Conservation (phyloP, 495 filamentous ascomycete genomes). For the Podospora comata region DNA sequence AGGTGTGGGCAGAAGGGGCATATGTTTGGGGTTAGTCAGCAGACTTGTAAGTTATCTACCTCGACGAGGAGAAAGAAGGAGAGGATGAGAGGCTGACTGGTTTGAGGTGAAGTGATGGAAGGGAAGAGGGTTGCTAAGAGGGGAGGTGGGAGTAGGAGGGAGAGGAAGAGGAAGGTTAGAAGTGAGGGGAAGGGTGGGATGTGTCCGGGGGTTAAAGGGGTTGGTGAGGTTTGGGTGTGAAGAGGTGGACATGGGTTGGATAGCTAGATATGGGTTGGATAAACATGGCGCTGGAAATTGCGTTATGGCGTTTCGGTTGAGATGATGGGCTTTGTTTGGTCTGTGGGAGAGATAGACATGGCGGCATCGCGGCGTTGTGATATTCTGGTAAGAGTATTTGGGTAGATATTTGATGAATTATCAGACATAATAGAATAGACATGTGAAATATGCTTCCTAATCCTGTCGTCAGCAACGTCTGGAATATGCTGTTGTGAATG, state of each 20-base stretch:
- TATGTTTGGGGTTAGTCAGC: constrained; percentile 10
- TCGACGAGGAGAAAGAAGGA: neutral
- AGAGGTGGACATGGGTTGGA: neutral
- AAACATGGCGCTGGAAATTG: neutral
- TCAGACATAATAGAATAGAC: neutral
- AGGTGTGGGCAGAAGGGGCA: constrained; percentile 12
- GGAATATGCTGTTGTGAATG: neutral
- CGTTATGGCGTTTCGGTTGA: neutral
- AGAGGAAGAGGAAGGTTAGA: constrained; percentile 1
- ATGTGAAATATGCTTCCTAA: neutral
- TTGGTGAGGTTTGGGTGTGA: neutral
- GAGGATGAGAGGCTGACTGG: neutral
- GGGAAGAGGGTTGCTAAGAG: neutral
- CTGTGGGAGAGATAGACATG: neutral
- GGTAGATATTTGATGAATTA: constrained; percentile 2
- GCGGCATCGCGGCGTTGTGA: neutral
- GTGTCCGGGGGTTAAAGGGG: neutral
- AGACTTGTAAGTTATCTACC: neutral
- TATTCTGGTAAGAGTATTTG: neutral
- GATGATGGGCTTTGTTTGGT: too few species aligned
- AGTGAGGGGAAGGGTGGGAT: constrained; percentile 12
- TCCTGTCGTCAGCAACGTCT: neutral
- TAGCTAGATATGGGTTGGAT: neutral
- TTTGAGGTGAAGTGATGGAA: neutral
- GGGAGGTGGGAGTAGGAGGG: neutral